Percentiles rank a stretch among this genome's conserved stretches.
Conservation (phyloP, 2,329 filamentous ascomycete species). For the Didymella pinodella region DNA sequence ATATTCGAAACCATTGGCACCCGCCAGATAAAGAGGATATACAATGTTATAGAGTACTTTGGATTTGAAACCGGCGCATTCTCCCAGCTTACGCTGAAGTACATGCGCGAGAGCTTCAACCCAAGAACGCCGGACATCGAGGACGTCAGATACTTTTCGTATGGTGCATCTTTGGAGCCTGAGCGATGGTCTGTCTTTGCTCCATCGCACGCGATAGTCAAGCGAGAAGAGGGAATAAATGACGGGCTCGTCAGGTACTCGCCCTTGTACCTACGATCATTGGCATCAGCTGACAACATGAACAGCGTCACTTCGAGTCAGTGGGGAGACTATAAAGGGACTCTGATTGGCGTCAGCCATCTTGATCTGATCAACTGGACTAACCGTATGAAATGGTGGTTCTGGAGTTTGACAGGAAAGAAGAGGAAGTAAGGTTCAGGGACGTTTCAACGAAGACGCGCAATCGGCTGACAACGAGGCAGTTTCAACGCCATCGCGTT, state of each 20-base stretch:
- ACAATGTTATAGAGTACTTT: constrained; percentile 63
- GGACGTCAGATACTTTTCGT: constrained; percentile 68
- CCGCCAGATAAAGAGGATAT: constrained; percentile 63
- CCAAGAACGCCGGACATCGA: constrained; percentile 64
- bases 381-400: constrained; percentile 66
- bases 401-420: constrained; percentile 64
- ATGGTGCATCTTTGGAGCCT: constrained; percentile 66
- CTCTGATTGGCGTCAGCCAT: constrained; percentile 69
- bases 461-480: constrained; percentile 24
- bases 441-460: no score
- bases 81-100: constrained; percentile 65
- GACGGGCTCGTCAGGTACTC: constrained; percentile 67
- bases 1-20: constrained; percentile 65
- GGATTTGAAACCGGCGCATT: constrained; percentile 68
- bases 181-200: constrained; percentile 65
- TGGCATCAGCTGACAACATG: background rate
- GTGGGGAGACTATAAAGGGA: constrained; percentile 71
- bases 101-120: constrained; percentile 67
- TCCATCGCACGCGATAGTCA: constrained; percentile 63
- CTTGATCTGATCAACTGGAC: constrained; percentile 73
- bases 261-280: background rate
- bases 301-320: constrained; percentile 62
- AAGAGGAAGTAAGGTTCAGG: constrained; percentile 57
- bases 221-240: constrained; percentile 64
- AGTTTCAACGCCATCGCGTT: constrained; percentile 71